Evolutionary conservation across 1,139 yeast species (phyloP).

Genomic region (Zygosaccharomyces pseudobailii): DNA sequence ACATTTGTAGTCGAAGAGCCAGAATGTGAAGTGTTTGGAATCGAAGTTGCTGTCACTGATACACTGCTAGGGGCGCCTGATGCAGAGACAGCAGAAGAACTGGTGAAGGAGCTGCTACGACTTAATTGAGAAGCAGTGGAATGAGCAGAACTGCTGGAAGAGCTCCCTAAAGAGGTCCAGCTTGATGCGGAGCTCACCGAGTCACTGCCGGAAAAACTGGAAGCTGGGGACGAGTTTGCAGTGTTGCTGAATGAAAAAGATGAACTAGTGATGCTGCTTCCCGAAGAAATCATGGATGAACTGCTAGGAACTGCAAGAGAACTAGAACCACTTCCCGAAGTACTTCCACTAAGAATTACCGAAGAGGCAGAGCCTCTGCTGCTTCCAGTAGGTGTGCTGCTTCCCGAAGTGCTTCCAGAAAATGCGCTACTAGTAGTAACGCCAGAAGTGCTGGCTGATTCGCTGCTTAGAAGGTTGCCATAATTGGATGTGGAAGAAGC

Average conservation of each 20-base stretch:
- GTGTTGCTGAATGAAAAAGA: not conserved
- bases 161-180: not conserved
- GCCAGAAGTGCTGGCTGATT: not conserved
- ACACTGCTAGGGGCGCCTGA: slow-evolving; percentile 5
- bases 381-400: slow-evolving; percentile 4
- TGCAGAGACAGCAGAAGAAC: slow-evolving; percentile 5
- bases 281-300: not conserved
- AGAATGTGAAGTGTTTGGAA: slow-evolving; percentile 3
- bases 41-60: slow-evolving; percentile 4
- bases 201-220: slow-evolving; percentile 1
- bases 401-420: slow-evolving; percentile 2
- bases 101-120: slow-evolving; percentile 5
- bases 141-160: slow-evolving; percentile 5
- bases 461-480: not conserved
- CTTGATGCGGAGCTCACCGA: slow-evolving; percentile 3
- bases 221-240: not conserved
- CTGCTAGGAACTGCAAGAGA: not conserved
- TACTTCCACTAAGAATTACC: not conserved
- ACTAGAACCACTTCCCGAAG: not conserved
- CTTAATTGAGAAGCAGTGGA: slow-evolving; percentile 8
- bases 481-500: not conserved
- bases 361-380: not conserved
- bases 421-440: not conserved
- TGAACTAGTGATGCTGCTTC: not conserved
- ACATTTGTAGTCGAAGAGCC: slow-evolving; percentile 2